These are phyloP conservation scores for Cytospora paraplurivora DNA, from an alignment of 2,329 filamentous ascomycete species.

Conservation along the genomic window DNA sequence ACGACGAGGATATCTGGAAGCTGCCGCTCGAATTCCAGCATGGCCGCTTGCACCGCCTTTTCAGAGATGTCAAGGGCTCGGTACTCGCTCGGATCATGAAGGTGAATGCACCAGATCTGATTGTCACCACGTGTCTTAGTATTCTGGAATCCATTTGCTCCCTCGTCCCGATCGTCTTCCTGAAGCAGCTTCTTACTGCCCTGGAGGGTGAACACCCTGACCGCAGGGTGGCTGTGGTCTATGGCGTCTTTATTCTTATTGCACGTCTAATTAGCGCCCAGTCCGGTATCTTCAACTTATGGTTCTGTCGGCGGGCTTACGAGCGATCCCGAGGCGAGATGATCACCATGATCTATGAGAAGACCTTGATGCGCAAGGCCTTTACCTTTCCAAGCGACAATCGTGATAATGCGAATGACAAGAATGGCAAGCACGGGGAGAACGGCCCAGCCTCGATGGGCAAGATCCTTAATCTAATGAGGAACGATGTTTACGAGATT, in stretches of 20 bases:
- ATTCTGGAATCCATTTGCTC: conserved; percentile 61
- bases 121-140: conserved; percentile 66
- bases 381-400: conserved; percentile 44
- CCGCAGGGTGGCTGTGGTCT: conserved; percentile 62
- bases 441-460: conserved; percentile 72
- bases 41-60: conserved; percentile 69
- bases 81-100: conserved; percentile 69
- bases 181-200: conserved; percentile 71
- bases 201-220: conserved; percentile 58
- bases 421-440: conserved; percentile 30
- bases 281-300: conserved; percentile 68
- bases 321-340: conserved; percentile 83
- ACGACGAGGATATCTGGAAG: conserved; percentile 81
- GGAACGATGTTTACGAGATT: conserved; percentile 79
- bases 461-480: conserved; percentile 87
- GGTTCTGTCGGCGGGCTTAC: conserved; percentile 83
- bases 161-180: conserved; percentile 64
- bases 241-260: conserved; percentile 63
- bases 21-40: conserved; percentile 84
- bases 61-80: conserved; percentile 71
- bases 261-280: conserved; percentile 65
- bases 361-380: conserved; percentile 68
- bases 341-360: conserved; percentile 83
- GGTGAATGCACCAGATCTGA: conserved; percentile 78
- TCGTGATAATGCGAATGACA: conserved; percentile 36